Percentiles rank a stretch among this genome's conserved stretches.
Conservation (phyloP, 805 yeast species). For the Wickerhamiella shivajii region DNA sequence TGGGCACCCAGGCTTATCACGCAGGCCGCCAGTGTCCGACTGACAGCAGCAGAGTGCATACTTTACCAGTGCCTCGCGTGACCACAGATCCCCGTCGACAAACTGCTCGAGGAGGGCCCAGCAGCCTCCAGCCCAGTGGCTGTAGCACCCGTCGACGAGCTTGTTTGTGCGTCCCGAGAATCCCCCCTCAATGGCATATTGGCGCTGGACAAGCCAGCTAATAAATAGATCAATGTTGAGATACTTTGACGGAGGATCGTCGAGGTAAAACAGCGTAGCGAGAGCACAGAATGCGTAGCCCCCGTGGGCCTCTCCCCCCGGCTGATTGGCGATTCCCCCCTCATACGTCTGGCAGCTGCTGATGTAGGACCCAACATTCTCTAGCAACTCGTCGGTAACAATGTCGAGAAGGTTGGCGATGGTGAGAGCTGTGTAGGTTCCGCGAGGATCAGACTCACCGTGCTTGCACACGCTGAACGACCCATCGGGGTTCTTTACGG, state of each 20-base stretch:
- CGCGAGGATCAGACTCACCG: conserved; percentile 74
- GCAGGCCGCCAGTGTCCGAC: conserved; percentile 50
- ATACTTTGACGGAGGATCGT: conserved; percentile 24
- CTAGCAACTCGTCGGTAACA: conserved; percentile 39
- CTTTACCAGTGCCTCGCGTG: conserved; percentile 41
- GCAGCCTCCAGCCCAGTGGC: conserved; percentile 88
- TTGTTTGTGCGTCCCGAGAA: conserved; percentile 83
- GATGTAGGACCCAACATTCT: conserved; percentile 46
- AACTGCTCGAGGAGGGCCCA: conserved; percentile 48
- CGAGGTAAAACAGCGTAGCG: conserved; percentile 41
- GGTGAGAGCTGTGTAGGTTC: conserved; percentile 75
- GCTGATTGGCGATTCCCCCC: conserved; percentile 87
- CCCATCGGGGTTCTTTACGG: conserved; percentile 54
- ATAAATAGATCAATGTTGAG: conserved; percentile 37
- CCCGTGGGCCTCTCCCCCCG: conserved; percentile 87
- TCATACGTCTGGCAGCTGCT: conserved; percentile 71
- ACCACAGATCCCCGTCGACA: conserved; percentile 25
- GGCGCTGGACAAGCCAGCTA: conserved; percentile 52
- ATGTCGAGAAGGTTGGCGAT: conserved; percentile 53
- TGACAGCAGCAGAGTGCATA: conserved; percentile 74
- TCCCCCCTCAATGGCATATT: conserved; percentile 67
- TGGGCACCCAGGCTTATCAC: conserved; percentile 71
- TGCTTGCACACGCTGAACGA: conserved; percentile 57
- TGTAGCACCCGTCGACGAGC: conserved; percentile 89
- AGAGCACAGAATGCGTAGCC: conserved; percentile 90